Evolutionary conservation across 1,284 basidiomycete species (phyloP).

Genomic region (Ustilago shanxiensis): DNA sequence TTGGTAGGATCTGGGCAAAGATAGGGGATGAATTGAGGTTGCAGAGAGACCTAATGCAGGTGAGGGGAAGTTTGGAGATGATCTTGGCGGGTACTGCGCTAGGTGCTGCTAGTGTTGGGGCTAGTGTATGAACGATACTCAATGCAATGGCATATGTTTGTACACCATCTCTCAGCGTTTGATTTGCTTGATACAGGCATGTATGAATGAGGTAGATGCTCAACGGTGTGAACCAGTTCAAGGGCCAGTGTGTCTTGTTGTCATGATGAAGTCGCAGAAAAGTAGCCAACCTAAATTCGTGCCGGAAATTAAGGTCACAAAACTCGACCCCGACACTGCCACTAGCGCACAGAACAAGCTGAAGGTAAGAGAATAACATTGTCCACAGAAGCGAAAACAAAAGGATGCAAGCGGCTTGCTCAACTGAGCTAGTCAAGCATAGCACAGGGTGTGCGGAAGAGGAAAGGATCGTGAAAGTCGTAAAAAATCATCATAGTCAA

Average conservation of each 20-base stretch:
- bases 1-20: constrained; percentile 85
- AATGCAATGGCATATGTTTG: not conserved
- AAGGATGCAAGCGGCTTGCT: not conserved
- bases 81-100: constrained; percentile 74
- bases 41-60: constrained; percentile 85
- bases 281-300: not conserved
- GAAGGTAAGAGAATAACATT: constrained; percentile 5
- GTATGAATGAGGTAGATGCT: too few relatives aligned
- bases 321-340: not conserved
- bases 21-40: constrained; percentile 88
- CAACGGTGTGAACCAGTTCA: too few relatives aligned
- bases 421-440: not conserved
- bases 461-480: not conserved
- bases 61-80: constrained; percentile 93
- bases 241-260: not conserved
- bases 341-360: not conserved
- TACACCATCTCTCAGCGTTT: too few relatives aligned
- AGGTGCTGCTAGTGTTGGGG: constrained; percentile 34
- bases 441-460: not conserved
- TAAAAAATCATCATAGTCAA: not conserved
- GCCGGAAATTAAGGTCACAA: not conserved
- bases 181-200: too few relatives aligned
- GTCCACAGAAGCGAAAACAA: constrained; percentile 20
- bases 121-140: constrained; percentile 5
- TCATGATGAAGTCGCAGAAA: too few relatives aligned